phyloP scores from a whole-genome alignment of 768 basidiomycete species.

The Trametopsis cervina region DNA sequence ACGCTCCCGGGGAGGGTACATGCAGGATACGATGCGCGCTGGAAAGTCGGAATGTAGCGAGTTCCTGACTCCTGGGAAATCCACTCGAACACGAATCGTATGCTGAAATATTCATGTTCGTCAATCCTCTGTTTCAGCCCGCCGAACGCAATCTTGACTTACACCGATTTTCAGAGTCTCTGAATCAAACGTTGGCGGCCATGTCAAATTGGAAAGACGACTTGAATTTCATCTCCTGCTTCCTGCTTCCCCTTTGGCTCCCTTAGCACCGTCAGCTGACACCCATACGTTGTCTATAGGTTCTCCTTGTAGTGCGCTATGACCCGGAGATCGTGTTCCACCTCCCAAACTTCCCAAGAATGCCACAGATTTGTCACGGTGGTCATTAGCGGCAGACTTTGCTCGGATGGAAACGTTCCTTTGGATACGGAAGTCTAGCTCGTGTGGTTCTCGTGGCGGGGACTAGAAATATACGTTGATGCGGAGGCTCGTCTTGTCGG shows the following conservation, averaged over 20 bases:
- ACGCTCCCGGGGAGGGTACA: conserved; percentile 4
- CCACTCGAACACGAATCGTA: conserved; percentile 10
- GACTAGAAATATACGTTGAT: conserved; percentile 14
- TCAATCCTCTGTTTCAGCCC: too few species aligned
- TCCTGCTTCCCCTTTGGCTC: conserved; percentile 14
- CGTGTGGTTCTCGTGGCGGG: conserved; percentile 10
- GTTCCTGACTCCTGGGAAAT: conserved; percentile 18
- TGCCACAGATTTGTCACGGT: conserved; percentile 8
- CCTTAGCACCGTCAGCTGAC: conserved; percentile 8
- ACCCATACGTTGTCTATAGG: conserved; percentile 12
- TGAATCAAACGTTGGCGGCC: conserved; percentile 14
- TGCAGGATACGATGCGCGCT: conserved; percentile 13
- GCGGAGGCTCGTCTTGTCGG: conserved; percentile 6
- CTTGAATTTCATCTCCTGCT: conserved; percentile 15
- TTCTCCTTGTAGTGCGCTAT: conserved; percentile 11
- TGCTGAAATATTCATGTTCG: conserved; percentile 10
- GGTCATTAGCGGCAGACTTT: conserved; percentile 3
- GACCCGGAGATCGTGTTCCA: neutral
- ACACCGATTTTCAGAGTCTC: conserved; percentile 12
- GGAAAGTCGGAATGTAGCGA: conserved; percentile 13
- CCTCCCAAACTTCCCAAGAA: conserved; percentile 2
- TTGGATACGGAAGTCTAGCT: conserved; percentile 13
- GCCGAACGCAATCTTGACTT: neutral
- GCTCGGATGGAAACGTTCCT: conserved; percentile 11
- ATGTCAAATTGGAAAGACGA: conserved; percentile 12